These are phyloP conservation scores for Dactylellina cionopaga DNA, from an alignment of 2,329 filamentous ascomycete genomes.

Conservation along the genomic window DNA sequence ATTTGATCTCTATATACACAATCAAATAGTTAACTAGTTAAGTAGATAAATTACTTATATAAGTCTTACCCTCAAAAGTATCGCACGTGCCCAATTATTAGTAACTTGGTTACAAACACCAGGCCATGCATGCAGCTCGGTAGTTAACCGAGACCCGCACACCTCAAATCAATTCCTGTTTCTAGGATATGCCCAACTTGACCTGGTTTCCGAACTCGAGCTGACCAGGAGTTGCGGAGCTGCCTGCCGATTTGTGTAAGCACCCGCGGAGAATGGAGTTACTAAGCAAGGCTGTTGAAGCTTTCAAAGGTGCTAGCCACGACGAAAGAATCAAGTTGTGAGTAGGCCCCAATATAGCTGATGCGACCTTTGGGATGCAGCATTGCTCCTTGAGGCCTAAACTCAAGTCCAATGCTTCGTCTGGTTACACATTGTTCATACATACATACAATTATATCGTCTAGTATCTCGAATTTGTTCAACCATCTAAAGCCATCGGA, in stretches of 20 bases:
- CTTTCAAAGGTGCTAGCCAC: conserved; percentile 3
- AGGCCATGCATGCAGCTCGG: too few relatives aligned
- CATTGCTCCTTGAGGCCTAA: not conserved
- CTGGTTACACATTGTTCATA: not conserved
- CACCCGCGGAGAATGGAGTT: conserved; percentile 4
- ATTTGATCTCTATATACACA: too few relatives aligned
- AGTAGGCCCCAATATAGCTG: not conserved
- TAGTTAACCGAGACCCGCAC: too few relatives aligned
- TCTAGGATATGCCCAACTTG: too few relatives aligned
- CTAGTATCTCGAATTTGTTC: conserved; percentile 8
- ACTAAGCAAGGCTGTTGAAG: conserved; percentile 19
- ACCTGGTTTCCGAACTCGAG: too few relatives aligned
- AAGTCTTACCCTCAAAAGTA: too few relatives aligned
- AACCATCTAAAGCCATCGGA: conserved; percentile 21
- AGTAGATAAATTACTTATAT: too few relatives aligned
- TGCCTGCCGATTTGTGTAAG: not conserved
- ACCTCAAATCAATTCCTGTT: too few relatives aligned
- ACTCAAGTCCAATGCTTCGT: not conserved
- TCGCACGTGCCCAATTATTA: too few relatives aligned
- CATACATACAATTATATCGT: not conserved
- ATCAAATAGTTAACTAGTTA: too few relatives aligned
- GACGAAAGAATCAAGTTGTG: conserved; percentile 20
- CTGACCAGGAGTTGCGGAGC: not conserved
- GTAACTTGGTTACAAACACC: too few relatives aligned
- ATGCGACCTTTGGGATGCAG: not conserved